A percentile compares a stretch with the other conserved stretches of the same genome.
phyloP scores from a whole-genome alignment of 2,329 filamentous ascomycete species.

The Penicillium sp. region DNA sequence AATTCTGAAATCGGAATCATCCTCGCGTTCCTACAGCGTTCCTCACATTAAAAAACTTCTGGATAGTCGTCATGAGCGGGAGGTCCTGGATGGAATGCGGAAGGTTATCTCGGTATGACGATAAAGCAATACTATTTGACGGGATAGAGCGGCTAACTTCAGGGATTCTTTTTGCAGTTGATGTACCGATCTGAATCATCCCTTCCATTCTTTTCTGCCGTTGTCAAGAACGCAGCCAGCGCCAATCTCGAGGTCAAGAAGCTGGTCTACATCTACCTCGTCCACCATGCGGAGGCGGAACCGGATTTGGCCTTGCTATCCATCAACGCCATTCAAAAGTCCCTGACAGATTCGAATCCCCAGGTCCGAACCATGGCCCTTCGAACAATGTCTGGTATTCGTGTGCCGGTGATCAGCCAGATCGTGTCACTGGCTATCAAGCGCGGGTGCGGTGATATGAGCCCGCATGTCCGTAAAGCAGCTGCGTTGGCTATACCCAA shows the following conservation, averaged over 20 bases:
- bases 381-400: conserved; percentile 94
- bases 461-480: conserved; percentile 85
- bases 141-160: conserved; percentile 15
- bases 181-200: conserved; percentile 91
- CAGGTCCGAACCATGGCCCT: conserved; percentile 88
- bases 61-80: conserved; percentile 88
- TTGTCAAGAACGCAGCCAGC: conserved; percentile 96
- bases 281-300: conserved; percentile 93
- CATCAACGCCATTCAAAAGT: conserved; percentile 99
- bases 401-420: conserved; percentile 96
- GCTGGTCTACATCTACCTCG: conserved; percentile 96
- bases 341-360: conserved; percentile 86
- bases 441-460: conserved; percentile 90
- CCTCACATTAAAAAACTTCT: conserved; percentile 90
- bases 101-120: conserved; percentile 75
- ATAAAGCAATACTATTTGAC: background rate
- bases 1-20: conserved; percentile 54
- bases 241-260: conserved; percentile 95
- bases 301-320: conserved; percentile 92
- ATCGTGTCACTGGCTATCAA: conserved; percentile 96
- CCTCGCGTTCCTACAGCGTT: conserved; percentile 68
- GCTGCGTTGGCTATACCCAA: conserved; percentile 94
- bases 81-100: conserved; percentile 87
- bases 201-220: conserved; percentile 90
- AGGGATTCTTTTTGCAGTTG: conserved; percentile 63